Percentiles rank a stretch among this genome's conserved stretches.
phyloP scores from a whole-genome alignment of 1,284 basidiomycete genomes.

The Earliella scabrosa region DNA sequence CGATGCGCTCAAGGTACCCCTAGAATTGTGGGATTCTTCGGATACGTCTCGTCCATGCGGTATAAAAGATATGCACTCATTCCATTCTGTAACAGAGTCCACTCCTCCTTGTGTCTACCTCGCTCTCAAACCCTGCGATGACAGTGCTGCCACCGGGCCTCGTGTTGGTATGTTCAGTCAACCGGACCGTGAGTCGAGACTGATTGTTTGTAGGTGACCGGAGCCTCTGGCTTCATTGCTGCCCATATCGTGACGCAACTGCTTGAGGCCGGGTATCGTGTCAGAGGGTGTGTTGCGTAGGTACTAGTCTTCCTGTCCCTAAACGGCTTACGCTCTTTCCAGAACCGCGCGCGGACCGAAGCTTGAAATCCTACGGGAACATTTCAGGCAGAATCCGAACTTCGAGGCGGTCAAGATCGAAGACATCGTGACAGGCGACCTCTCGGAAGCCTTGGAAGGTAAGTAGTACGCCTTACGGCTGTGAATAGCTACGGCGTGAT shows the following conservation, averaged over 20 bases:
- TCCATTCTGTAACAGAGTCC: too few species aligned
- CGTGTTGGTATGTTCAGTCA: neutral
- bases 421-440: slow-evolving; percentile 28
- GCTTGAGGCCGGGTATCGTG: slow-evolving; percentile 28
- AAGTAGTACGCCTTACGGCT: too few species aligned
- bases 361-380: slow-evolving; percentile 13
- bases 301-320: neutral
- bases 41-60: too few species aligned
- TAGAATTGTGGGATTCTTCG: too few species aligned
- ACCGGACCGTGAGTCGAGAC: neutral
- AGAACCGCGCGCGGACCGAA: slow-evolving; percentile 21
- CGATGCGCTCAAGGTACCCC: too few species aligned
- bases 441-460: slow-evolving; percentile 32
- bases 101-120: too few species aligned
- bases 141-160: neutral
- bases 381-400: slow-evolving; percentile 16
- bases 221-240: slow-evolving; percentile 30
- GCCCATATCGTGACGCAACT: slow-evolving; percentile 29
- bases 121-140: too few species aligned
- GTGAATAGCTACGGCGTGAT: too few species aligned
- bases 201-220: slow-evolving; percentile 26
- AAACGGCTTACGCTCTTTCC: neutral
- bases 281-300: slow-evolving; percentile 32
- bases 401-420: slow-evolving; percentile 28
- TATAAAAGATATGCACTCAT: too few species aligned